These are phyloP conservation scores for Capniomyces stellatus DNA, from an alignment of 371 early-diverging fungal species.

Conservation along the genomic window DNA sequence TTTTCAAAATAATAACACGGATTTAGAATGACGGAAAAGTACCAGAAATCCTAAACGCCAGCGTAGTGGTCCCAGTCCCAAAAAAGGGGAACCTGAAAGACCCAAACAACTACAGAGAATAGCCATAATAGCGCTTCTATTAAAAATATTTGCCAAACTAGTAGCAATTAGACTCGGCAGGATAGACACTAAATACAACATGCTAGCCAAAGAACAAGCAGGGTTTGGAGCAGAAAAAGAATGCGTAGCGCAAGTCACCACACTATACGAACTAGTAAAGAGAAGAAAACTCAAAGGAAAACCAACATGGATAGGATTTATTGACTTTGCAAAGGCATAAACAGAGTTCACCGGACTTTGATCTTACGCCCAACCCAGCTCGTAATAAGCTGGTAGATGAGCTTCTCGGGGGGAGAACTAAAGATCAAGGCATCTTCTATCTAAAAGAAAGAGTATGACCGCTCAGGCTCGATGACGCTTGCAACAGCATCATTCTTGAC, in stretches of 20 bases:
- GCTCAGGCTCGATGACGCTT: too few species aligned
- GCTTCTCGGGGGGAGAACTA: too few species aligned
- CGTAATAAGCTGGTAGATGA: too few species aligned
- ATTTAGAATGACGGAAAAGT: neutral
- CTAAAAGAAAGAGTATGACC: too few species aligned
- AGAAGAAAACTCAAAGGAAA: neutral
- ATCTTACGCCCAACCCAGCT: too few species aligned
- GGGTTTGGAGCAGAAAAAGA: neutral
- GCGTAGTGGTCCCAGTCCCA: neutral
- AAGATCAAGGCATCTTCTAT: too few species aligned
- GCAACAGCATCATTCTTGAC: too few species aligned
- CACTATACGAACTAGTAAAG: neutral
- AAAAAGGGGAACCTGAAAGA: neutral
- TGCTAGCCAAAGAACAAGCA: neutral
- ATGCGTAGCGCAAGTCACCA: neutral
- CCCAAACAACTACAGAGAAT: constrained; percentile 1
- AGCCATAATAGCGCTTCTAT: neutral
- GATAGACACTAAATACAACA: neutral
- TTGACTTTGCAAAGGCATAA: neutral
- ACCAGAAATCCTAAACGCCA: neutral
- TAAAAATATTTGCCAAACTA: neutral
- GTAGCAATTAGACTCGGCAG: neutral
- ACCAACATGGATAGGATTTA: neutral
- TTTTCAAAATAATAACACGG: neutral
- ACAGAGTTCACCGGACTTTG: too few species aligned